phyloP scores from a whole-genome alignment of 768 basidiomycete genomes.

The Mycena crocata region DNA sequence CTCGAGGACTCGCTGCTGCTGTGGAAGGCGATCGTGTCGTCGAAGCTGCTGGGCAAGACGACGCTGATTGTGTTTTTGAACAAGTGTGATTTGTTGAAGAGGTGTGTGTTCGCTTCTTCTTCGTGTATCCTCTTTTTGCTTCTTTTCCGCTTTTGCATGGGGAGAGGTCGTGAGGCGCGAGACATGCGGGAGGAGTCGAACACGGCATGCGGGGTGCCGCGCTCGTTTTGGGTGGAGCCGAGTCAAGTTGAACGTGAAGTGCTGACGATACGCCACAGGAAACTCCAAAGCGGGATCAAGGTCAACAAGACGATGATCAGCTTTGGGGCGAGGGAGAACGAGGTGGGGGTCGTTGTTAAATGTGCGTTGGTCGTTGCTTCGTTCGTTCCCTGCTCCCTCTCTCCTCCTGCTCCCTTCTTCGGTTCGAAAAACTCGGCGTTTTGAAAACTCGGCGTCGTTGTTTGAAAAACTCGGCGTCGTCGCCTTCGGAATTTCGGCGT shows the following conservation, averaged over 20 bases:
- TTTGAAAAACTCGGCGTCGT: too few species aligned
- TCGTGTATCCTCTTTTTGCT: neutral
- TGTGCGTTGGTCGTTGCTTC: too few species aligned
- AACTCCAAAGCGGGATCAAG: constrained; percentile 50
- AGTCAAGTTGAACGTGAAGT: neutral
- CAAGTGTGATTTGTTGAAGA: constrained; percentile 73
- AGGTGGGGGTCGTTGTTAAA: constrained; percentile 51
- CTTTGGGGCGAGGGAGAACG: constrained; percentile 51
- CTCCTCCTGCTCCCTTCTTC: neutral
- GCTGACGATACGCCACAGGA: constrained; percentile 14
- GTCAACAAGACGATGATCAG: constrained; percentile 58
- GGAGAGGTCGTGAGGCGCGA: too few species aligned
- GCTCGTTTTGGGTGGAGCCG: too few species aligned
- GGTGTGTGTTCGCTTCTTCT: constrained; percentile 29
- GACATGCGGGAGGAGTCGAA: too few species aligned
- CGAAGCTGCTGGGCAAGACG: constrained; percentile 66
- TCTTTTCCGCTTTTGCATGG: too few species aligned
- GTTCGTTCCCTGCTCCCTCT: too few species aligned
- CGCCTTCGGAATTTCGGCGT: too few species aligned
- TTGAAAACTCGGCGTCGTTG: too few species aligned
- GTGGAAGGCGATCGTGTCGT: constrained; percentile 73
- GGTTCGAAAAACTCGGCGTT: too few species aligned
- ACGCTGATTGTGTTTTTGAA: constrained; percentile 81
- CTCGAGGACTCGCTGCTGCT: constrained; percentile 79
- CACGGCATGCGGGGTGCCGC: too few species aligned